Conservation (phyloP, 352 stramenopile genomes). For the Phytophthora litchii region DNA sequence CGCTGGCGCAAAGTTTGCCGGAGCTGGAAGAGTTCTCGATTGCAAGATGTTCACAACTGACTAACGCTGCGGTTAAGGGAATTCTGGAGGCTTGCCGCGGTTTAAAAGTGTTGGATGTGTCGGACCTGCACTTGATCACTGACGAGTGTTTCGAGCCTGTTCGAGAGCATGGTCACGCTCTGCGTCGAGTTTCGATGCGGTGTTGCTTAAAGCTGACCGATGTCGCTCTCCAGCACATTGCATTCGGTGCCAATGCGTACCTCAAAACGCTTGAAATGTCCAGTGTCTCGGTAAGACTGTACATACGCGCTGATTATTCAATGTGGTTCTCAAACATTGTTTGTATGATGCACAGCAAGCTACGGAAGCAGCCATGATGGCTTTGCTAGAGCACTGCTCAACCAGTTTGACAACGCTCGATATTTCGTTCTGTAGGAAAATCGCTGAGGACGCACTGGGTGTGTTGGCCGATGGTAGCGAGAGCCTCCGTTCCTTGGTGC, state of each 20-base stretch:
- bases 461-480: constrained; percentile 58
- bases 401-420: constrained; percentile 56
- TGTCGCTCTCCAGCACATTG: constrained; percentile 58
- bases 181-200: constrained; percentile 62
- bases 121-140: constrained; percentile 72
- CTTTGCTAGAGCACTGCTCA: constrained; percentile 57
- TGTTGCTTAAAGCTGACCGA: constrained; percentile 71
- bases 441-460: constrained; percentile 72
- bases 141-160: constrained; percentile 72
- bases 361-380: constrained; percentile 56
- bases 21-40: constrained; percentile 73
- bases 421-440: constrained; percentile 79
- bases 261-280: constrained; percentile 76
- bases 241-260: constrained; percentile 58
- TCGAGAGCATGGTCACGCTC: constrained; percentile 52
- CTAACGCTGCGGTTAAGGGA: constrained; percentile 45
- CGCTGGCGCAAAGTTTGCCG: constrained; percentile 52
- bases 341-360: constrained; percentile 43
- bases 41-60: constrained; percentile 73
- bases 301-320: background rate
- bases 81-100: constrained; percentile 65
- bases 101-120: constrained; percentile 67
- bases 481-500: constrained; percentile 50
- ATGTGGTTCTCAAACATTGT: constrained; percentile 6
- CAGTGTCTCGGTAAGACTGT: constrained; percentile 64